Evolutionary conservation across 1,284 basidiomycete species (phyloP), one percentile per base, ranked within the genome.

Genomic region (Kalmanozyma brasiliensis): DNA sequence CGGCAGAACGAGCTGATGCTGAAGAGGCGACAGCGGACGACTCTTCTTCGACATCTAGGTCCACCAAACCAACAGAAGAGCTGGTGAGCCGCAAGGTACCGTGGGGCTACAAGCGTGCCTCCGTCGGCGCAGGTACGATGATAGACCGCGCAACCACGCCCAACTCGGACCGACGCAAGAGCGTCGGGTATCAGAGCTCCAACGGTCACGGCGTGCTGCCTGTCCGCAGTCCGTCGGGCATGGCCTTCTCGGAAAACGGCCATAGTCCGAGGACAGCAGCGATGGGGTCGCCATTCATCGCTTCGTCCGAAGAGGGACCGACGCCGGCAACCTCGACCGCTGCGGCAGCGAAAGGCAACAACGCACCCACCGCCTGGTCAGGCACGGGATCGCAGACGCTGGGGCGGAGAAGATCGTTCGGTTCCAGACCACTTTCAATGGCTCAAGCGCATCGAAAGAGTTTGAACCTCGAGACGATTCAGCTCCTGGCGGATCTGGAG

Each of bases 31-130:
- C 42, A 29, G 52, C 44, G 14, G 63, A 60, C 30, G 63, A 66
- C 30, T 48, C 52, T n/a, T 61, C 52, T 10, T 34, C 63, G 7
- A 49, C 52, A 4, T 60, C 57, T 41, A 61, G 52, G 29, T 49
- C 40, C 37, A 24, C 47, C 35, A 60, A 56, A 35, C 22, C 48
- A 5, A 14, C 51, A 3, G 65, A 69, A 8, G 69, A 70, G 38
- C 48, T 69, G 22, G 66, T 68, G n/a, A 74, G 74, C 43, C 65
- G 74, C 34, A 77, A 77, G 32, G 64, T 78, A 17, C 74, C 74
- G 11, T 77, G 73, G 73, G 61, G 65, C 24, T 77, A 77, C 44
- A 68, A 67, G 23, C 61, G 73, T 32, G 60, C 58, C 19, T 74
- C 73, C 20, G 49, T 60, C 26, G 63, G 55, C 44, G 32, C 48